Conservation (phyloP, 1,284 basidiomycete genomes). For the Papiliotrema nemorosa region DNA sequence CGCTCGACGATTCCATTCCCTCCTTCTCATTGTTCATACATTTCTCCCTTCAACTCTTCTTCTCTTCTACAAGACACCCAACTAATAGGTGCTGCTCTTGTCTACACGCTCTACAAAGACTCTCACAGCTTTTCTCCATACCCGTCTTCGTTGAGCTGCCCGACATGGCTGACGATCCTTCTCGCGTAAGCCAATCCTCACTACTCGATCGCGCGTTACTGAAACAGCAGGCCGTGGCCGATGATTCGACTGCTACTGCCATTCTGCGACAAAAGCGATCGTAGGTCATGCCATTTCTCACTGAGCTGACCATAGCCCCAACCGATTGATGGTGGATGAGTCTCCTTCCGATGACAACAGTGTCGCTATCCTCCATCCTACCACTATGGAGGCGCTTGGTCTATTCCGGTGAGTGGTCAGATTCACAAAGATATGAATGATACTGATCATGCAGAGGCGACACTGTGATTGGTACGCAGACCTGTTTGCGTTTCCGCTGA, state of each 20-base stretch:
- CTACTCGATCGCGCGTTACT: neutral
- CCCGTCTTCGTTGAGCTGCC: no score
- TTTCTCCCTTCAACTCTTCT: no score
- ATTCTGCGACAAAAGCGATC: constrained; percentile 94
- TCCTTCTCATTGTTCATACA: no score
- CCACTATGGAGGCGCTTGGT: constrained; percentile 91
- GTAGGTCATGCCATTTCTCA: constrained; percentile 54
- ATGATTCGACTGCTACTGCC: constrained; percentile 69
- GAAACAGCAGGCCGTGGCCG: constrained; percentile 29
- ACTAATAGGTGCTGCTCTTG: no score
- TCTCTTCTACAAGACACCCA: no score
- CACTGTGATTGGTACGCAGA: constrained; percentile 40
- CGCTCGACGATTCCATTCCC: no score
- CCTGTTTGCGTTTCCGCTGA: constrained; percentile 30
- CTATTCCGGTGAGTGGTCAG: constrained; percentile 74
- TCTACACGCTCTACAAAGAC: neutral
- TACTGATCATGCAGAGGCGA: constrained; percentile 30
- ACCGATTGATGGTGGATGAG: constrained; percentile 92
- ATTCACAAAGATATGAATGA: neutral
- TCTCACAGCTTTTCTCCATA: no score
- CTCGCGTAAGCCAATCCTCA: constrained; percentile 19
- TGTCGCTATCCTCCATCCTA: constrained; percentile 92
- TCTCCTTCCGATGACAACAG: constrained; percentile 77
- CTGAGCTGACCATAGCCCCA: constrained; percentile 60
- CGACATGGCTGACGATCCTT: constrained; percentile 38